A percentile compares a stretch with the other conserved stretches of the same genome.
Conservation (phyloP, 2,329 filamentous ascomycete species). For the Venturia oleaginea region DNA sequence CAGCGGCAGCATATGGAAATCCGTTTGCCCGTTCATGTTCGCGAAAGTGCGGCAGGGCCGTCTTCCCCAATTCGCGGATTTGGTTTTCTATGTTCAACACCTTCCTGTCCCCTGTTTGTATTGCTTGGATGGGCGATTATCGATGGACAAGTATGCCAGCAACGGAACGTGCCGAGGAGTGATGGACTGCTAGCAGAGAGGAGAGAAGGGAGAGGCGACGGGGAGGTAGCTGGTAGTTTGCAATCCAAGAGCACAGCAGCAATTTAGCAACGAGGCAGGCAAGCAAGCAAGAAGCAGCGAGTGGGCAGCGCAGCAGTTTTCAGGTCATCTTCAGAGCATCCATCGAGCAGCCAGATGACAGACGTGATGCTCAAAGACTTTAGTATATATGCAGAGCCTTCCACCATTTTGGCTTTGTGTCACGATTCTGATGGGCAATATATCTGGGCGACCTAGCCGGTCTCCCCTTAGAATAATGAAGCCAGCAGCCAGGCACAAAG, state of each 20-base stretch:
- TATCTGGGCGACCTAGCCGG: conserved; percentile 27
- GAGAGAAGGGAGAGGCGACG: neutral
- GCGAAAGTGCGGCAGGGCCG: neutral
- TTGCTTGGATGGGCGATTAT: neutral
- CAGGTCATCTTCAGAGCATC: conserved; percentile 25
- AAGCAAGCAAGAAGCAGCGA: conserved; percentile 15
- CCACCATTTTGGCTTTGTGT: conserved; percentile 22
- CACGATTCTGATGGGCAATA: conserved; percentile 23
- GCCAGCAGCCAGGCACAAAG: conserved; percentile 30
- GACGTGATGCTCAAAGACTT: conserved; percentile 21
- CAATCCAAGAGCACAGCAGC: neutral
- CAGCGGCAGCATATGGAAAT: conserved; percentile 6
- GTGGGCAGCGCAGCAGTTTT: conserved; percentile 10
- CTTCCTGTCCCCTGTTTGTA: neutral
- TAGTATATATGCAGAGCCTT: conserved; percentile 27
- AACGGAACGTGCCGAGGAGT: neutral
- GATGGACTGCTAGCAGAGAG: conserved; percentile 7
- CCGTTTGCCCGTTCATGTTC: conserved; percentile 10
- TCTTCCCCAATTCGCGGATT: neutral
- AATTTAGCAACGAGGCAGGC: neutral
- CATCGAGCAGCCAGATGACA: conserved; percentile 22
- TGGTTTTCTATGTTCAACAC: neutral
- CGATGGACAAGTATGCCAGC: neutral
- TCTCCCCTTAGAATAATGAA: conserved; percentile 20
- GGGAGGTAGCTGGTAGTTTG: neutral